Base-by-base conservation (phyloP, 1,284 basidiomycete genomes). In the Cryptococcus amylolentus region DNA sequence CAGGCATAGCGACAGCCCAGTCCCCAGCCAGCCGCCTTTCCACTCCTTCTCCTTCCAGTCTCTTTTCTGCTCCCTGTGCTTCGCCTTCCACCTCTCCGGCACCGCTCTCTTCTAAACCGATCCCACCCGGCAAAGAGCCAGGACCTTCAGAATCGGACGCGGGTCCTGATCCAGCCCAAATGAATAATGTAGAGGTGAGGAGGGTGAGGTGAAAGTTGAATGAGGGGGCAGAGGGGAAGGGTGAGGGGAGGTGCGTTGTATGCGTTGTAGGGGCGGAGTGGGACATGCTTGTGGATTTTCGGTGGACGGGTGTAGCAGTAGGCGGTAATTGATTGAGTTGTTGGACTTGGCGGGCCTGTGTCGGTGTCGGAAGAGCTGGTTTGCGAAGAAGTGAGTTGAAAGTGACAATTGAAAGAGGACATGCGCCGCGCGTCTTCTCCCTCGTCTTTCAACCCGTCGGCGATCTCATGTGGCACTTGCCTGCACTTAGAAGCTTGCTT, bases 1-100 rank as follows among this genome's bases (percentile, higher is more conserved):
- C 67, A 12, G 89, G 88, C 88, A 91, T 91, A 38, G 87, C 88
- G 63, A 86, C 89, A 9, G 87, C 86, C 89, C 89, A 92, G 65
- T 92, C 89, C 55, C 78, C 81, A 61, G 84, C 84, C 45, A 91
- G 76, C 46, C 71, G 79, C 41, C 86, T 88, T 43, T 80, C 77
- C 43, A 44, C 79, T 43, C 77, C 76, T 48, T 52, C 48, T 31
- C 20, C 54, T 40, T 16, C 55, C 56, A 14, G 39, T 53, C 45
- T 52, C 37, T 14, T 26, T 16, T 26, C 52, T 55, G 27, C 16
- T 35, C 13, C 41, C 28, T 5, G 47, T 27, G 31, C 26, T 13
- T n/a, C 31, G 23, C 38, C n/a, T 23, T 42, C 49, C 37, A n/a
- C 51, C 58, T 27, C 49, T 14, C 14, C 31, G 6, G 47, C 31